These are phyloP conservation scores for Botrytis squamosa DNA, from an alignment of 2,329 filamentous ascomycete species.

Conservation along the genomic window DNA sequence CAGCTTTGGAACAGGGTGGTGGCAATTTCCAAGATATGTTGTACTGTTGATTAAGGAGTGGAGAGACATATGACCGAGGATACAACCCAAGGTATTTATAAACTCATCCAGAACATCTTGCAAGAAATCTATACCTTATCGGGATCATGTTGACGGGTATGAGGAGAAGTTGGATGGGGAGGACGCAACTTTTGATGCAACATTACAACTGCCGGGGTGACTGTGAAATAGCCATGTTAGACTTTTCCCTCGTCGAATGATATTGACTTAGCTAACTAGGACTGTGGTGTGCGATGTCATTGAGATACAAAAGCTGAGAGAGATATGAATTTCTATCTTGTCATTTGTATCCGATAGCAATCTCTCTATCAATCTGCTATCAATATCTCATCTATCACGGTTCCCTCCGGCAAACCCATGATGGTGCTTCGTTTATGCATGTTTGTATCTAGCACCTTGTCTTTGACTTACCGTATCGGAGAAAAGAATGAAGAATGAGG, in stretches of 20 bases:
- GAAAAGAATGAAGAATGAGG: conserved; percentile 10
- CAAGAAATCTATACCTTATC: conserved; percentile 17
- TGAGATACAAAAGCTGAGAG: not conserved
- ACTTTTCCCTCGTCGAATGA: not conserved
- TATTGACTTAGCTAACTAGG: not conserved
- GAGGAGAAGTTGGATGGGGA: not conserved
- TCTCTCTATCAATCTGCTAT: not conserved
- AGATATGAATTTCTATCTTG: not conserved
- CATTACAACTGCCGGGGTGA: not conserved
- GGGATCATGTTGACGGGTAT: conserved; percentile 20
- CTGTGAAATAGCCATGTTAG: not conserved
- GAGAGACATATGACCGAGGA: conserved; percentile 18
- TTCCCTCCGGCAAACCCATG: not conserved
- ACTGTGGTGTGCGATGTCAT: not conserved
- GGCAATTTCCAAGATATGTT: conserved; percentile 9
- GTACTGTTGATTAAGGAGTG: conserved; percentile 16
- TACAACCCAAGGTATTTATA: conserved; percentile 21
- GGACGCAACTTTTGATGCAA: conserved; percentile 17
- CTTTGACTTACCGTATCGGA: not conserved
- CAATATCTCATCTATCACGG: conserved; percentile 9
- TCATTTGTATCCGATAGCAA: conserved; percentile 17
- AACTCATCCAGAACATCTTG: not conserved
- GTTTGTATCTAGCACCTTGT: conserved; percentile 14
- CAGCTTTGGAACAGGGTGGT: conserved; percentile 6
- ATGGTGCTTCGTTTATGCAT: conserved; percentile 8